A percentile compares a stretch with the other conserved stretches of the same genome.
Conservation (phyloP, 345 rosid species). For the Erodium maritimum region DNA sequence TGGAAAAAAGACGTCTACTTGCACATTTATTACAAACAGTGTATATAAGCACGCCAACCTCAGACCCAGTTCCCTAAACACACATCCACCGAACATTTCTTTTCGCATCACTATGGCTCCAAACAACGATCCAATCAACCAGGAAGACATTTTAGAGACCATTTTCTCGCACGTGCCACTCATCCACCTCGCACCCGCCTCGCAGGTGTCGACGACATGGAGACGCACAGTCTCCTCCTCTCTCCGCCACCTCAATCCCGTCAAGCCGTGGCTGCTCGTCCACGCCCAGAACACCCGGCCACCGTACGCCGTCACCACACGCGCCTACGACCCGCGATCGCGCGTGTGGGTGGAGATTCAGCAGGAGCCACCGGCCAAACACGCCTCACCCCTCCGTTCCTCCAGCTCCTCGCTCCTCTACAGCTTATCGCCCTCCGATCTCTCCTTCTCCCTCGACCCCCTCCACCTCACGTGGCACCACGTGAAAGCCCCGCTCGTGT, state of each 20-base stretch:
- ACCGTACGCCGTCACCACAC: constrained; percentile 22
- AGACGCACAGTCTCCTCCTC: constrained; percentile 50
- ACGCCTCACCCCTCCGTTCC: constrained; percentile 34
- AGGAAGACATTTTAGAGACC: constrained; percentile 43
- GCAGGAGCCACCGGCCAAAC: too few relatives aligned
- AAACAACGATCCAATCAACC: too few relatives aligned
- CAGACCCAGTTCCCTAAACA: too few relatives aligned
- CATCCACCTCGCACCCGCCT: constrained; percentile 45
- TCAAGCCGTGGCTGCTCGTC: constrained; percentile 60
- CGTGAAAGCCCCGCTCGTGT: constrained; percentile 34
- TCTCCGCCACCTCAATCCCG: constrained; percentile 30
- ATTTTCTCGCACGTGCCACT: constrained; percentile 46
- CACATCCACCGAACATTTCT: too few relatives aligned
- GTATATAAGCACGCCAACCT: too few relatives aligned
- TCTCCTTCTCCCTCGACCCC: constrained; percentile 65
- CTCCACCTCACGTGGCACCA: constrained; percentile 58
- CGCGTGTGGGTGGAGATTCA: constrained; percentile 40
- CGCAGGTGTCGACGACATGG: constrained; percentile 62
- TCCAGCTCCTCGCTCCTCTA: constrained; percentile 52
- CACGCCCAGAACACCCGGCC: constrained; percentile 30
- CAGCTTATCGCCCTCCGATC: constrained; percentile 34
- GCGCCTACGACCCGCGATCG: constrained; percentile 70
- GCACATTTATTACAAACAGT: too few relatives aligned
- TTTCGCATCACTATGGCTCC: too few relatives aligned
- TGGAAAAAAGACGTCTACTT: too few relatives aligned